Base-by-base conservation (phyloP, 768 basidiomycete genomes). In the Tylopilus vinaceipallidus region DNA sequence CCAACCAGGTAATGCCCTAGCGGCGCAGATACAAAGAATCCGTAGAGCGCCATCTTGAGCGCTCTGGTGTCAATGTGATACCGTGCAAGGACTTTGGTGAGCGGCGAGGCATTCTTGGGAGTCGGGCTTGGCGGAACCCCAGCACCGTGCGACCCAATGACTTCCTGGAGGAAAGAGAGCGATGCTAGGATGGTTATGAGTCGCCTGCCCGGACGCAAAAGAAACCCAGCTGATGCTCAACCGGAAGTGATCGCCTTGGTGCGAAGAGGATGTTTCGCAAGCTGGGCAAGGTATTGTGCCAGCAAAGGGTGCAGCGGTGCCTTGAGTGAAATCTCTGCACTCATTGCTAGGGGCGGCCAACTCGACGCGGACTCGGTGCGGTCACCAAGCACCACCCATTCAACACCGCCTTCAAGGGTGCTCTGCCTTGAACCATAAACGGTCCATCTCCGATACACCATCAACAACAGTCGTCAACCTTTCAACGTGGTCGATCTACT, bases 181-280 rank as follows among this genome's bases (percentile, higher is more conserved):
- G 75, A 71, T 26, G 66, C 82, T 81, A 49, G 7, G 45, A 41
- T 16, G 27, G 24, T 23, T 12, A 30, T 53, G 35, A 50, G 52
- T 19, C 17, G 24, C n/a, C 27, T 14, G 40, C 16, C 23, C 11
- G 19, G 23, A 6, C 38, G 14, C 20, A 14, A 17, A 20, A 42
- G 10, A 16, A 42, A 9, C 11, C 9, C 29, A 33, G 26, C 43
- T n/a, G 42, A 48, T 24, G 64, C 38, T 70, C 40, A 59, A 81
- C 87, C 85, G 44, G 85, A 81, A 0, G 91, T 94, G 55, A 84
- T 54, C 8, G 84, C 80, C 72, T 94, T 94, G 37, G 91, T 94
- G 36, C 88, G 77, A 45, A 93, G 72, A 1, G 91, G 91, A 58
- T 87, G 76, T 6, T 72, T 62, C 1, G 81, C 73, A 43, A 94